Conservation (phyloP, 164 flowering plant species). For the Paratinospora sagittata region DNA sequence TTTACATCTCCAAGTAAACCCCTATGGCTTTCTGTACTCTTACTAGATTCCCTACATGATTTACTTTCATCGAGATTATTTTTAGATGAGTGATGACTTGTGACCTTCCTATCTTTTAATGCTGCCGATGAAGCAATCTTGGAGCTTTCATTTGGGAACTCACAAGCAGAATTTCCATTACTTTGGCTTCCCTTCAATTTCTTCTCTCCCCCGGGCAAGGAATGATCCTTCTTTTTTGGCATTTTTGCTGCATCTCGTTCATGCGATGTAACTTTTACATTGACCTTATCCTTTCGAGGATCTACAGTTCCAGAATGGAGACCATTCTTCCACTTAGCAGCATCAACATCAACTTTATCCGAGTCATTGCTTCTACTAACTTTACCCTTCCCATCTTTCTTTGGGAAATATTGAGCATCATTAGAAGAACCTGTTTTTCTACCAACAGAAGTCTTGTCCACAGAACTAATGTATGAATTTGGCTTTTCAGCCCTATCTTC, state of each 20-base stretch:
- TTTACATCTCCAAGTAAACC: slow-evolving; percentile 12
- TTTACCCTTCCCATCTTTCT: slow-evolving; percentile 24
- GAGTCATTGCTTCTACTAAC: slow-evolving; percentile 15
- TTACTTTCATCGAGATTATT: slow-evolving; percentile 7
- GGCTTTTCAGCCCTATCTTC: slow-evolving; percentile 22
- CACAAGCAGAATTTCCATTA: slow-evolving; percentile 17
- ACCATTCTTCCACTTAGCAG: slow-evolving; percentile 24
- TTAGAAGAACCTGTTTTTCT: slow-evolving; percentile 15
- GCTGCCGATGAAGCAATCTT: slow-evolving; percentile 18
- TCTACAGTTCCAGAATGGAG: slow-evolving; percentile 13
- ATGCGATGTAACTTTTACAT: slow-evolving; percentile 15
- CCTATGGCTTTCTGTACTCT: slow-evolving; percentile 14
- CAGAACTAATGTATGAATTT: slow-evolving; percentile 18
- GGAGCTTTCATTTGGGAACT: slow-evolving; percentile 25
- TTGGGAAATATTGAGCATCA: slow-evolving; percentile 15
- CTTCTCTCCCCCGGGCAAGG: slow-evolving; percentile 27
- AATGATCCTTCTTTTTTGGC: slow-evolving; percentile 19
- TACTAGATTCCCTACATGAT: slow-evolving; percentile 15
- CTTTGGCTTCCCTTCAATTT: slow-evolving; percentile 32
- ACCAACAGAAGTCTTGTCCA: slow-evolving; percentile 21
- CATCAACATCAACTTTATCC: slow-evolving; percentile 17
- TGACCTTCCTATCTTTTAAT: slow-evolving; percentile 22
- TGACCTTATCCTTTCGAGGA: slow-evolving; percentile 19
- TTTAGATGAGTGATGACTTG: slow-evolving; percentile 13
- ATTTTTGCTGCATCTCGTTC: slow-evolving; percentile 16